Percentiles rank a stretch among this genome's conserved stretches.
These are phyloP conservation scores for Euphorbia schlechtendalii DNA, from an alignment of 441 rosid genomes.

Conservation along the genomic window DNA sequence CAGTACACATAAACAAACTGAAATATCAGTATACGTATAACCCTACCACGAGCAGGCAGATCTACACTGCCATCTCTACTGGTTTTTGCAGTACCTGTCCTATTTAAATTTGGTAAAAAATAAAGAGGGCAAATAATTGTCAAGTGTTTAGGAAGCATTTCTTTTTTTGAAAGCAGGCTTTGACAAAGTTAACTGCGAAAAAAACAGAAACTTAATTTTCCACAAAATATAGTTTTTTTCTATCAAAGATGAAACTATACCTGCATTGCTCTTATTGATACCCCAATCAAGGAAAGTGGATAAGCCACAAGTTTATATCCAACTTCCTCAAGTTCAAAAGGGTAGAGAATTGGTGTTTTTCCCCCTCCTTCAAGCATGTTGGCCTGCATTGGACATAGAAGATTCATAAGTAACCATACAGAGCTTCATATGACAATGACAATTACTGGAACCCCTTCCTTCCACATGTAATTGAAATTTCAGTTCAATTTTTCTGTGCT, in stretches of 20 bases:
- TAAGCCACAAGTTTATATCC: conserved; percentile 79
- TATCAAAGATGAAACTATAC: conserved; percentile 21
- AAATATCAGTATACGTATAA: not conserved
- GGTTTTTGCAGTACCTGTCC: too few species aligned
- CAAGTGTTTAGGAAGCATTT: not conserved
- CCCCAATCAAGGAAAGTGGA: conserved; percentile 85
- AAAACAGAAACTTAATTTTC: not conserved
- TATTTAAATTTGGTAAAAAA: not conserved
- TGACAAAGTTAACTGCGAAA: not conserved
- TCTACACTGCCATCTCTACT: too few species aligned
- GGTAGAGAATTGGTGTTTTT: conserved; percentile 62
- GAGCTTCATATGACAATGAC: not conserved
- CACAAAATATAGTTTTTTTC: not conserved
- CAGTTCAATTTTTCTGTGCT: not conserved
- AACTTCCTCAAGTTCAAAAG: conserved; percentile 71
- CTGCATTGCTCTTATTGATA: conserved; percentile 91
- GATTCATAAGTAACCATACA: conserved; percentile 13
- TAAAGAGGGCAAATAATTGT: not conserved
- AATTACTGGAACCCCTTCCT: not conserved
- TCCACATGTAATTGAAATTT: not conserved
- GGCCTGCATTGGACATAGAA: conserved; percentile 40
- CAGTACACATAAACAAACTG: not conserved
- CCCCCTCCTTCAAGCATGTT: conserved; percentile 97
- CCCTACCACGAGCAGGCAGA: too few species aligned
- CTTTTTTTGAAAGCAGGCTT: not conserved